Evolutionary conservation across 2,329 filamentous ascomycete genomes (phyloP).

Genomic region (Diatrype stigma): DNA sequence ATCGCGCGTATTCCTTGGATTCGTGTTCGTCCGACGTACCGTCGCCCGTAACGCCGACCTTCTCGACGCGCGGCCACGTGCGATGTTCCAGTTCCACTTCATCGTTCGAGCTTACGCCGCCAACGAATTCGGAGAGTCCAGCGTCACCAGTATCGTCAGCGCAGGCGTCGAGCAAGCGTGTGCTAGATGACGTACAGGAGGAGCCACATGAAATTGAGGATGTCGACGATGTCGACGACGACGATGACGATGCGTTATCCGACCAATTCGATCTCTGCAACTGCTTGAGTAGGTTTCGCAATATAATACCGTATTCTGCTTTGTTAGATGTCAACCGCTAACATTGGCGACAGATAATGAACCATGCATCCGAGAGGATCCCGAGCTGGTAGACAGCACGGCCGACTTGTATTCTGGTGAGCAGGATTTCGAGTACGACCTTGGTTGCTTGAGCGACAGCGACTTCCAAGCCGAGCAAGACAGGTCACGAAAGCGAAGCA

Average conservation of each 20-base stretch:
- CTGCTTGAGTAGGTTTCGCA: constrained; percentile 66
- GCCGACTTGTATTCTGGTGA: constrained; percentile 35
- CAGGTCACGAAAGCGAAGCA: constrained; percentile 52
- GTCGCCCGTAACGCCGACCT: constrained; percentile 68
- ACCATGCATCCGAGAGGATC: constrained; percentile 54
- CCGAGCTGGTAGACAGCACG: constrained; percentile 36
- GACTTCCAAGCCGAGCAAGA: constrained; percentile 47
- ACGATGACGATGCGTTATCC: constrained; percentile 41
- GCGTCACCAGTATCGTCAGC: constrained; percentile 51
- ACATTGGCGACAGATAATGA: constrained; percentile 50
- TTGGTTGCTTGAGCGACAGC: constrained; percentile 62
- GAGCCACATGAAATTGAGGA: constrained; percentile 67
- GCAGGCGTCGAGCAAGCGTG: constrained; percentile 56
- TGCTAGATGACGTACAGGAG: constrained; percentile 78
- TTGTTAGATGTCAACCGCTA: constrained; percentile 15
- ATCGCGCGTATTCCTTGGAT: constrained; percentile 44
- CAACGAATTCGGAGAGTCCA: constrained; percentile 43
- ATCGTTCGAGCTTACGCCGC: constrained; percentile 63
- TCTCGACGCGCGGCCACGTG: constrained; percentile 59
- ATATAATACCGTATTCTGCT: not conserved
- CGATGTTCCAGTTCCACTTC: constrained; percentile 73
- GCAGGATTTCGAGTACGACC: constrained; percentile 58
- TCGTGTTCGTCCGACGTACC: constrained; percentile 63
- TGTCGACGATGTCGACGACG: constrained; percentile 45
- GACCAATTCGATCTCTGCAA: constrained; percentile 50